Conservation (phyloP, 768 basidiomycete genomes). For the Nidularia pulvinata region DNA sequence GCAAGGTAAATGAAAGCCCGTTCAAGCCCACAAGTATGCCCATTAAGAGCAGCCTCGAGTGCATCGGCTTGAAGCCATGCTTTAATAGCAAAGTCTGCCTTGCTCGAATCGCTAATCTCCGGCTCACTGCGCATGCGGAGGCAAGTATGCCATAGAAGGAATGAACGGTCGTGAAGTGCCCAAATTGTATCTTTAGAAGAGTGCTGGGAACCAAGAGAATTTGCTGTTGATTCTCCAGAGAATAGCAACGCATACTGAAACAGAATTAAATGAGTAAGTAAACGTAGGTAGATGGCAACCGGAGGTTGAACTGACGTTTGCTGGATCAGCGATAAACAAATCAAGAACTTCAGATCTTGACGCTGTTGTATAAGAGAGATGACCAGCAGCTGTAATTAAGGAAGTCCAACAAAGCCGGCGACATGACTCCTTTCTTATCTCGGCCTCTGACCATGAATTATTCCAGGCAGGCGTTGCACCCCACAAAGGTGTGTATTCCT, state of each 20-base stretch:
- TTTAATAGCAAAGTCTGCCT: conserved; percentile 60
- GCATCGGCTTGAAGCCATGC: conserved; percentile 73
- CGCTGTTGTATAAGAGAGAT: conserved; percentile 59
- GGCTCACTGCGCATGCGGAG: conserved; percentile 53
- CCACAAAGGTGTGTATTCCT: conserved; percentile 64
- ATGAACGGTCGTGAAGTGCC: conserved; percentile 71
- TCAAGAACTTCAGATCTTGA: conserved; percentile 34
- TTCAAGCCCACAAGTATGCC: conserved; percentile 69
- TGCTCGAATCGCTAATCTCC: conserved; percentile 41
- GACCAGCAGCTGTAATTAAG: conserved; percentile 61
- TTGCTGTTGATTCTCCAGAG: conserved; percentile 63
- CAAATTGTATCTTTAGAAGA: conserved; percentile 69
- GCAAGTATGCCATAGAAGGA: conserved; percentile 76
- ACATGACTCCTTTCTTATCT: conserved; percentile 71
- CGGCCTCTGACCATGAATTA: conserved; percentile 52
- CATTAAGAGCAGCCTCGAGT: conserved; percentile 61
- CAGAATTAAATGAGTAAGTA: conserved; percentile 1
- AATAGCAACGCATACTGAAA: conserved; percentile 71
- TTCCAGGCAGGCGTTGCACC: conserved; percentile 65
- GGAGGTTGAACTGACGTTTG: conserved; percentile 65
- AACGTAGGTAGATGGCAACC: background rate
- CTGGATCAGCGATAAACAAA: conserved; percentile 59
- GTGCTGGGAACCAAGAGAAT: conserved; percentile 20
- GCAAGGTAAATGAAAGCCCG: conserved; percentile 68
- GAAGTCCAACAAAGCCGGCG: conserved; percentile 76